Conservation (phyloP, 768 basidiomycete species). For the Amanita molliuscula region DNA sequence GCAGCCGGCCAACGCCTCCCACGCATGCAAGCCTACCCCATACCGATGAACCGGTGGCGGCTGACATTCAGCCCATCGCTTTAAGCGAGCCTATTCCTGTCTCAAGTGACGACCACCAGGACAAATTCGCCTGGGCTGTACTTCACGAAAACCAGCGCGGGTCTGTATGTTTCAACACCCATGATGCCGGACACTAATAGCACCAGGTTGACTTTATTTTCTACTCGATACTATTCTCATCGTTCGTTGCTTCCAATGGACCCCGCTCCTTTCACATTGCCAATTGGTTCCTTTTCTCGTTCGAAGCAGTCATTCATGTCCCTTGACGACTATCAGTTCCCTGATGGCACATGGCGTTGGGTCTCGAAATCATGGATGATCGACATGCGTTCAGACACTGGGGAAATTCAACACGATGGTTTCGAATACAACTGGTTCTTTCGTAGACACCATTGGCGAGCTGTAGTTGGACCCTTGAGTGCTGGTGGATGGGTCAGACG, state of each 20-base stretch:
- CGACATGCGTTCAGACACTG: conserved; percentile 72
- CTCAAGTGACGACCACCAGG: conserved; percentile 23
- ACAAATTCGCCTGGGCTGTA: conserved; percentile 67
- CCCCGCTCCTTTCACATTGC: conserved; percentile 65
- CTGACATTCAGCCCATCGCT: conserved; percentile 15
- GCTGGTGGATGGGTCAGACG: conserved; percentile 69
- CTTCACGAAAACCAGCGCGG: conserved; percentile 81
- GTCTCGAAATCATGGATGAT: conserved; percentile 78
- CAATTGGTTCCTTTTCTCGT: conserved; percentile 27
- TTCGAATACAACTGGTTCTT: conserved; percentile 85
- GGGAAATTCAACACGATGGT: conserved; percentile 72
- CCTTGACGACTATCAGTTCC: conserved; percentile 57
- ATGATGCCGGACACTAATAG: not conserved
- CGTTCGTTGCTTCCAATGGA: conserved; percentile 62
- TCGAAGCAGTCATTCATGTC: conserved; percentile 44
- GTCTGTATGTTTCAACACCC: conserved; percentile 17
- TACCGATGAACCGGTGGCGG: not conserved
- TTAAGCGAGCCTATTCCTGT: conserved; percentile 19
- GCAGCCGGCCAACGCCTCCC: conserved; percentile 6
- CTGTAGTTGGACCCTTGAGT: conserved; percentile 47
- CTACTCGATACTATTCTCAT: conserved; percentile 61
- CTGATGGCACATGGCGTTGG: conserved; percentile 78
- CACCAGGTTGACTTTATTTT: conserved; percentile 54
- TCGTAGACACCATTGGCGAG: conserved; percentile 53
- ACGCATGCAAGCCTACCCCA: not conserved